phyloP scores from a whole-genome alignment of 23 red algal species.

The Pyropia haitanensis region DNA sequence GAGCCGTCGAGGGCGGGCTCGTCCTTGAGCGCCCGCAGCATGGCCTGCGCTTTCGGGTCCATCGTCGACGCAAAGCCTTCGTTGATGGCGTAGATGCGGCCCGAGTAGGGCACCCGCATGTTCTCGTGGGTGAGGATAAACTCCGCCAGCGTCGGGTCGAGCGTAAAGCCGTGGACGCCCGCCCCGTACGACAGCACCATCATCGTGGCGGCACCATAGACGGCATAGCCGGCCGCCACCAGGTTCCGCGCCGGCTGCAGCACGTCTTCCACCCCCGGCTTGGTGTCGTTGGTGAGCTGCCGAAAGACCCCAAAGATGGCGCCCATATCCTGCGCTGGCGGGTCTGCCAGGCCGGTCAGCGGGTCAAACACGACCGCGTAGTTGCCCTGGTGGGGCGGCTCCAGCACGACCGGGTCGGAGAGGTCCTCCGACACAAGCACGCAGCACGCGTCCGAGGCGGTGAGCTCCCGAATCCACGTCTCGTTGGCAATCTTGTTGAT shows the following conservation, averaged over 20 bases:
- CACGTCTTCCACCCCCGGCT: conserved; percentile 53
- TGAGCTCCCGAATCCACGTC: conserved; percentile 79
- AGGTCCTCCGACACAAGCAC: conserved; percentile 87
- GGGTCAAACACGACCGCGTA: conserved; percentile 98
- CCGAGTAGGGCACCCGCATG: conserved; percentile 75
- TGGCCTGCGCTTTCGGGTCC: conserved; percentile 55
- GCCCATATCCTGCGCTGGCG: conserved; percentile 86
- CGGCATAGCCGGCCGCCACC: conserved; percentile 84
- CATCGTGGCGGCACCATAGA: conserved; percentile 71
- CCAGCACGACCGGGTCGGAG: conserved; percentile 73
- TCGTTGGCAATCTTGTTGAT: conserved; percentile 71
- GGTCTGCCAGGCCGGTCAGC: conserved; percentile 80
- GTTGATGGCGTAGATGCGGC: conserved; percentile 79
- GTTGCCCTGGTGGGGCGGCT: conserved; percentile 69
- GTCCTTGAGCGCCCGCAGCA: conserved; percentile 75
- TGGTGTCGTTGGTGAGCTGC: conserved; percentile 35
- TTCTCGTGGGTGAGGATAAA: conserved; percentile 73
- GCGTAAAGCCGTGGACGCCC: conserved; percentile 85
- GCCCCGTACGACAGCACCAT: conserved; percentile 68
- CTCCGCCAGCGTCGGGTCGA: conserved; percentile 85
- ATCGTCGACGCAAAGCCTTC: conserved; percentile 69
- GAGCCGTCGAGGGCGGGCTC: conserved; percentile 62
- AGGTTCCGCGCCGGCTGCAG: conserved; percentile 88
- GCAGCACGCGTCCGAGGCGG: conserved; percentile 59
- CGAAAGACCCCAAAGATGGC: conserved; percentile 95